These are phyloP conservation scores for Russula sp. DNA, from an alignment of 768 basidiomycete species.

Conservation along the genomic window DNA sequence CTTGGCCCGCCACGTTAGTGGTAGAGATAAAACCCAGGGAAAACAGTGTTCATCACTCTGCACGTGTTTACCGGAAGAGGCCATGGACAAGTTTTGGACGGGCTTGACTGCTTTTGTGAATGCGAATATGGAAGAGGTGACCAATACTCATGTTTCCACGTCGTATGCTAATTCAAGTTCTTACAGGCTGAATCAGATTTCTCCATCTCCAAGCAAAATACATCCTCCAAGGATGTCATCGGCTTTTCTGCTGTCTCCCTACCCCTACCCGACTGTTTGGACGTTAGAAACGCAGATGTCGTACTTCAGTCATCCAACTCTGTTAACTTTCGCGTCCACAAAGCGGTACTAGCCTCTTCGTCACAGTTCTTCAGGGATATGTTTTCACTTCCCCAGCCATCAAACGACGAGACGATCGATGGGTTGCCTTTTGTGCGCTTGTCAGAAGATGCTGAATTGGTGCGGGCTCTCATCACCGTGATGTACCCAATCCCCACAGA, in stretches of 20 bases:
- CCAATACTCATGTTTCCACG: neutral
- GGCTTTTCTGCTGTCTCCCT: neutral
- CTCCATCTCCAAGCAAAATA: neutral
- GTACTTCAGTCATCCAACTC: constrained; percentile 16
- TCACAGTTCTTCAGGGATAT: constrained; percentile 37
- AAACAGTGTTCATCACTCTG: neutral
- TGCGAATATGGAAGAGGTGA: constrained; percentile 1
- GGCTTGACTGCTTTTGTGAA: neutral
- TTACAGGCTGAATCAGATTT: constrained; percentile 2
- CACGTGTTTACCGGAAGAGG: neutral
- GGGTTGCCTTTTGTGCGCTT: constrained; percentile 27
- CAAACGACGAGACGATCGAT: neutral
- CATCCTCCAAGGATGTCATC: neutral
- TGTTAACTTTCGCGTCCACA: constrained; percentile 34
- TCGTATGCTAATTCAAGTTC: neutral
- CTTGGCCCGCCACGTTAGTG: neutral
- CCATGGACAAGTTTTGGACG: constrained; percentile 11
- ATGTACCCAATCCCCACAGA: constrained; percentile 15
- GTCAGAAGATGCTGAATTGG: constrained; percentile 15
- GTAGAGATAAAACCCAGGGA: no score
- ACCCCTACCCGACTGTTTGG: neutral
- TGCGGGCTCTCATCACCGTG: constrained; percentile 20
- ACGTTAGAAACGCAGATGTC: constrained; percentile 6
- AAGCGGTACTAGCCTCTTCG: constrained; percentile 34
- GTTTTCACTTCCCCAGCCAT: constrained; percentile 33